These are phyloP conservation scores for Penicillium sp. DNA, from an alignment of 2,329 filamentous ascomycete species.

Conservation along the genomic window DNA sequence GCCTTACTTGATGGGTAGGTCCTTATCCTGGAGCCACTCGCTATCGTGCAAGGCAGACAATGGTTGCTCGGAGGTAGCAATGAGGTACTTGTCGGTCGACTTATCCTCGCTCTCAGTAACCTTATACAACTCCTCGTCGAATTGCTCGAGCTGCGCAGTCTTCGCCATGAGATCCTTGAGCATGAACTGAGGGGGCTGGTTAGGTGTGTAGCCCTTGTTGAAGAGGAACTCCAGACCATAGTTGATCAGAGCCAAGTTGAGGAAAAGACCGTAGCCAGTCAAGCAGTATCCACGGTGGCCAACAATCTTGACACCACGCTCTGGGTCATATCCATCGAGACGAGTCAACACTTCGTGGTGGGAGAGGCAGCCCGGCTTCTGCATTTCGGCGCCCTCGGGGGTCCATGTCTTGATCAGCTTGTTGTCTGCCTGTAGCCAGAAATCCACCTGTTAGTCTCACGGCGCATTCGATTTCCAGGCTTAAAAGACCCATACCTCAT, in stretches of 20 bases:
- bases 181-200: constrained; percentile 93
- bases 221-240: constrained; percentile 89
- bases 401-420: constrained; percentile 72
- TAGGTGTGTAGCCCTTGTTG: constrained; percentile 74
- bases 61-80: constrained; percentile 89
- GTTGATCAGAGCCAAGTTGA: constrained; percentile 91
- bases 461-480: not conserved
- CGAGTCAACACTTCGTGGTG: constrained; percentile 92
- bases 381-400: constrained; percentile 68
- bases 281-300: constrained; percentile 94
- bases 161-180: constrained; percentile 94
- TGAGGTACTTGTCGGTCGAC: constrained; percentile 79
- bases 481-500: constrained; percentile 56
- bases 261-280: constrained; percentile 81
- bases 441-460: not conserved
- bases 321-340: constrained; percentile 87
- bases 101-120: constrained; percentile 80
- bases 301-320: constrained; percentile 89
- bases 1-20: constrained; percentile 78
- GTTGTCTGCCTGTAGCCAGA: constrained; percentile 67
- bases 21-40: constrained; percentile 82
- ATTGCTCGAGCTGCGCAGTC: constrained; percentile 94
- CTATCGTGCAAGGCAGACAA: constrained; percentile 89
- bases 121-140: constrained; percentile 98
- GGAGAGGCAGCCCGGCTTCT: constrained; percentile 76